Percentiles rank a stretch among this genome's conserved stretches.
phyloP scores from a whole-genome alignment of 352 stramenopile genomes.

The Thalassiosira mediterranea region DNA sequence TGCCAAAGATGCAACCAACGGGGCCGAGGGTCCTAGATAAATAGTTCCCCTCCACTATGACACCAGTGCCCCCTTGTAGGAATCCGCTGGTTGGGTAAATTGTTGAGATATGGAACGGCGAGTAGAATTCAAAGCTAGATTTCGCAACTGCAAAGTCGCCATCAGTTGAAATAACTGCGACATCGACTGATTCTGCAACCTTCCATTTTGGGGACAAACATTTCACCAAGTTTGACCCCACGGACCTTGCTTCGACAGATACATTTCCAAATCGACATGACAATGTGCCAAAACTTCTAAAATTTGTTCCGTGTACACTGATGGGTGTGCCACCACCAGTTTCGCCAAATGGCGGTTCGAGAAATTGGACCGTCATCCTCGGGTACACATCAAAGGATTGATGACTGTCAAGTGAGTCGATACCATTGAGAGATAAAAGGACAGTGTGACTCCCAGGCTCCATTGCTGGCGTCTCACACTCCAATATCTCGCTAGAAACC shows the following conservation, averaged over 20 bases:
- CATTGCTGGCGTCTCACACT: slow-evolving; percentile 50
- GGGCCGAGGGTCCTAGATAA: slow-evolving; percentile 46
- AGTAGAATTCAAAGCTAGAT: slow-evolving; percentile 47
- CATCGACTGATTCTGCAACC: slow-evolving; percentile 30
- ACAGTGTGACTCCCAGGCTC: slow-evolving; percentile 45
- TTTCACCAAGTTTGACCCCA: slow-evolving; percentile 45
- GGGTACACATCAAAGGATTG: slow-evolving; percentile 36
- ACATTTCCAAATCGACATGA: slow-evolving; percentile 46
- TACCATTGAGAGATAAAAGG: slow-evolving; percentile 8
- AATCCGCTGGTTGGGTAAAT: slow-evolving; percentile 52
- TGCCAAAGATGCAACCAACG: slow-evolving; percentile 49
- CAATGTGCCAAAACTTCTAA: slow-evolving; percentile 29
- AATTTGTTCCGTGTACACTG: slow-evolving; percentile 52
- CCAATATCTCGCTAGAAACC: slow-evolving; percentile 41
- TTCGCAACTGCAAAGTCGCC: slow-evolving; percentile 33
- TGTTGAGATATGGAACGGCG: slow-evolving; percentile 41
- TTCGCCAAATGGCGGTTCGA: slow-evolving; percentile 42
- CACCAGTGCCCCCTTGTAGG: slow-evolving; percentile 42
- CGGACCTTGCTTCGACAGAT: slow-evolving; percentile 3
- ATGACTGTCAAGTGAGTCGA: slow-evolving; percentile 41
- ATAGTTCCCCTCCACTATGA: slow-evolving; percentile 42
- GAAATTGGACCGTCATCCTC: slow-evolving; percentile 35
- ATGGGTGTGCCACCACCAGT: slow-evolving; percentile 35
- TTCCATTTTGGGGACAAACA: slow-evolving; percentile 41
- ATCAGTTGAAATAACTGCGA: slow-evolving; percentile 32